Evolutionary conservation across 768 basidiomycete genomes (phyloP).

Genomic region (Amanita subjunquillea): DNA sequence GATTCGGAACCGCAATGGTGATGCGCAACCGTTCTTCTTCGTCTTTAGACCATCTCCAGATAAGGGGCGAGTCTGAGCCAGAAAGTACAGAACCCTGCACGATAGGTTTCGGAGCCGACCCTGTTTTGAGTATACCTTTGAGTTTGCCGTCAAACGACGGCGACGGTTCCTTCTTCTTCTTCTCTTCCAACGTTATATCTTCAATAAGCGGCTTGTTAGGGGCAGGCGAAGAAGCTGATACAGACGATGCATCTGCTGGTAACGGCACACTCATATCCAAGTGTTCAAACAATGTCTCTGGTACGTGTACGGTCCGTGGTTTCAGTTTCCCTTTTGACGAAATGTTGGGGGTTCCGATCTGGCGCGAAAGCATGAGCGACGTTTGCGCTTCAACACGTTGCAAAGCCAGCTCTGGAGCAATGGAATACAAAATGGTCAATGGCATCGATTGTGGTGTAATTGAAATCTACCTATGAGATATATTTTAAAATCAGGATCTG

Average conservation of each 20-base stretch:
- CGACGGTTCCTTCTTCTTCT: conserved; percentile 1
- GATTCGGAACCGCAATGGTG: conserved; percentile 39
- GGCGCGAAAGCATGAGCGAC: conserved; percentile 49
- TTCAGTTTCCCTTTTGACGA: conserved; percentile 60
- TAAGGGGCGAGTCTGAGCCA: background rate
- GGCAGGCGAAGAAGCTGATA: background rate
- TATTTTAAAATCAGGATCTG: conserved; percentile 53
- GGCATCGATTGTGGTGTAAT: background rate
- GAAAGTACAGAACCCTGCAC: background rate
- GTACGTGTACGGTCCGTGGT: conserved; percentile 48
- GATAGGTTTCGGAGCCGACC: background rate
- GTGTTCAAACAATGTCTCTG: conserved; percentile 13
- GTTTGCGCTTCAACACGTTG: conserved; percentile 59
- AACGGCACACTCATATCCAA: background rate
- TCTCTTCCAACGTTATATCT: conserved; percentile 18
- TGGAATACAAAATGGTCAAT: background rate
- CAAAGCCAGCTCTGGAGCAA: conserved; percentile 47
- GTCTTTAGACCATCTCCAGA: conserved; percentile 46
- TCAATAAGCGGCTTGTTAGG: conserved; percentile 34
- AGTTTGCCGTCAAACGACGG: conserved; percentile 11
- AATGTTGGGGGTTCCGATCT: conserved; percentile 69
- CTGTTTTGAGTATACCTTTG: conserved; percentile 36
- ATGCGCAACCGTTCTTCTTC: conserved; percentile 31
- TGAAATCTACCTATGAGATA: conserved; percentile 54
- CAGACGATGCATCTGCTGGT: background rate